Base-by-base conservation (phyloP, 208 protist genomes). In the Leishmania turanica region DNA sequence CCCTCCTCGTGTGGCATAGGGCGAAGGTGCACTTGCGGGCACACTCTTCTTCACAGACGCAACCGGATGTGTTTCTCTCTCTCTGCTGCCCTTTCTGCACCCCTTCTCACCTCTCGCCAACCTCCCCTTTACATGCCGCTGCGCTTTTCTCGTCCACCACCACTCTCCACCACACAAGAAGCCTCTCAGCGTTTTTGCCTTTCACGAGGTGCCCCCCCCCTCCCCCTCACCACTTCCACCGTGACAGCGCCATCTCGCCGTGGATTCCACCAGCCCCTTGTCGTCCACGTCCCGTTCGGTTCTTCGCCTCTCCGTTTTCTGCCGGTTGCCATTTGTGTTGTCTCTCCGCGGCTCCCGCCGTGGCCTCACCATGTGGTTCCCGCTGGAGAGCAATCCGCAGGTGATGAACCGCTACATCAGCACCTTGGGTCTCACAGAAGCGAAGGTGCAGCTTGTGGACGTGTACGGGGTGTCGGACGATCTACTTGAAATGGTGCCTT, bases 341-440 rank as follows among this genome's bases (percentile, higher is more conserved):
- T 2, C n/a, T 58, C 71, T 75, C 5, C 47, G 37, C 42, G n/a
- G 6, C 64, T 19, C 37, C 37, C 4, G 15, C 17, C n/a, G 7
- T 34, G 17, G n/a, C 72, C 72, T 24, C 37, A 51, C 21, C 8
- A 84, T 79, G 58, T 98, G 95, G 96, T 83, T 98, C n/a, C 97
- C 98, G 0, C 83, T 99, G 3, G 98, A 99, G 81, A 97, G 90
- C 76, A 99, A 99, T 78, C 98, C 98, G 34, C 95, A 97, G 1
- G 94, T 98, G 34, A 86, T 98, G 85, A 98, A 98, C 86, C 72
- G 69, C 2, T 98, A 98, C 81, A 64, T 97, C 31, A 45, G 42
- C 15, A 60, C 34, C 0, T 76, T 98, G 11, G 95, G 96, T 13
- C 40, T 99, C 8, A 54, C 15, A 11, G 77, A 91, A 0, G 77